Evolutionary conservation across 441 rosid species (phyloP).

Genomic region (Breynia disticha): DNA sequence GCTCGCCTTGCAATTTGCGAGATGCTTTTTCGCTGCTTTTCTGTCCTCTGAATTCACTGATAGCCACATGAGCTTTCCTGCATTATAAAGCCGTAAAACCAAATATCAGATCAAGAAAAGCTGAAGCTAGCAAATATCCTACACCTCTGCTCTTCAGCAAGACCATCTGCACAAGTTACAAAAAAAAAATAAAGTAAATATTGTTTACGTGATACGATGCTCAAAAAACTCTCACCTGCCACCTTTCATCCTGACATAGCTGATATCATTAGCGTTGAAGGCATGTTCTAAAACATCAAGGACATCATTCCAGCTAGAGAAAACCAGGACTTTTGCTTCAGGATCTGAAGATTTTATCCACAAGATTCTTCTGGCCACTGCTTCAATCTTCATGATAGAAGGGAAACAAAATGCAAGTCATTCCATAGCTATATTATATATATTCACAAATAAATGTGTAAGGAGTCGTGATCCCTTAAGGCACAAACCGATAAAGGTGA

Average conservation of each 20-base stretch:
- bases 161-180: too few relatives aligned
- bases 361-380: constrained; percentile 77
- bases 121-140: too few relatives aligned
- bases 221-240: constrained; percentile 50
- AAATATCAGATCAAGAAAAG: too few relatives aligned
- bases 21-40: constrained; percentile 23
- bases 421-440: background rate
- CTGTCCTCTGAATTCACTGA: constrained; percentile 51
- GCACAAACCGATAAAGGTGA: too few relatives aligned
- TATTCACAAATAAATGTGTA: too few relatives aligned
- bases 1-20: constrained; percentile 16
- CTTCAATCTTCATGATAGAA: constrained; percentile 56
- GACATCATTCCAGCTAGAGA: constrained; percentile 98
- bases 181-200: too few relatives aligned
- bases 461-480: too few relatives aligned
- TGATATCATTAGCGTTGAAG: constrained; percentile 54
- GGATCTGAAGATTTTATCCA: constrained; percentile 77
- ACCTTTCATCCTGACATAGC: constrained; percentile 83
- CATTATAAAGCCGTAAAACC: constrained; percentile 3
- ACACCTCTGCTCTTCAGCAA: too few relatives aligned
- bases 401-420: constrained; percentile 26
- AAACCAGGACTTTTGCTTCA: constrained; percentile 80
- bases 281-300: constrained; percentile 95
- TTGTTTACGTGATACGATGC: too few relatives aligned
- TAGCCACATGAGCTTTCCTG: constrained; percentile 65